Percentiles rank a stretch among this genome's conserved stretches.
These are phyloP conservation scores for Parietichytrium sp. DNA, from an alignment of 108 stramenopile genomes.

Conservation along the genomic window DNA sequence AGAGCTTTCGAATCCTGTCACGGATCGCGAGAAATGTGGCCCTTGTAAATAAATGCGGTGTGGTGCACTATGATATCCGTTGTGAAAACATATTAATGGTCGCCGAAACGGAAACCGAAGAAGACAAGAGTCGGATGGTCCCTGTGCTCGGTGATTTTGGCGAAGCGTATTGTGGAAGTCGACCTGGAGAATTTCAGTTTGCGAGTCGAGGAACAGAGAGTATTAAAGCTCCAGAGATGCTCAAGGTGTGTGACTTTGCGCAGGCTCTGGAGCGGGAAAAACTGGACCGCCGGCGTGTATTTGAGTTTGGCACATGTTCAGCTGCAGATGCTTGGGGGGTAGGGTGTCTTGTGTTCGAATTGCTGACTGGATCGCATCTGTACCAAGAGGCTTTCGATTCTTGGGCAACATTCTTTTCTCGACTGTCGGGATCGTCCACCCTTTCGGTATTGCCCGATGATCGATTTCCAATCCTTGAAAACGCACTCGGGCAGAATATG, in stretches of 20 bases:
- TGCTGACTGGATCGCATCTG: neutral
- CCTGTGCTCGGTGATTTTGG: slow-evolving; percentile 30
- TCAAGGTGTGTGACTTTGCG: neutral
- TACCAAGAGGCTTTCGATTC: neutral
- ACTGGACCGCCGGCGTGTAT: neutral
- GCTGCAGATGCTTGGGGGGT: neutral
- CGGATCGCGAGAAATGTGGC: neutral
- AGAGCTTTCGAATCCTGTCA: neutral
- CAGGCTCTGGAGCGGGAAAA: neutral
- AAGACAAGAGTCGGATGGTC: neutral
- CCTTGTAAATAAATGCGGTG: neutral
- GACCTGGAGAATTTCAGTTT: neutral
- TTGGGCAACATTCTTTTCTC: slow-evolving; percentile 22
- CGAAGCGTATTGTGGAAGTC: neutral
- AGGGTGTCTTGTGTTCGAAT: slow-evolving; percentile 9
- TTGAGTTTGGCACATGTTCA: neutral
- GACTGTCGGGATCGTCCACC: too few relatives aligned
- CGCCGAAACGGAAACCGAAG: neutral
- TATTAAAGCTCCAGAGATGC: slow-evolving; percentile 28
- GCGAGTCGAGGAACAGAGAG: slow-evolving; percentile 16
- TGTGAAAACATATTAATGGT: neutral
- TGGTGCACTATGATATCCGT: neutral
- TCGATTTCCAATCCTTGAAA: too few relatives aligned
- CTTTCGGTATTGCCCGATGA: too few relatives aligned
- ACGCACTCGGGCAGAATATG: too few relatives aligned